Conservation (phyloP, 345 rosid species). For the Clarkia xantiana region DNA sequence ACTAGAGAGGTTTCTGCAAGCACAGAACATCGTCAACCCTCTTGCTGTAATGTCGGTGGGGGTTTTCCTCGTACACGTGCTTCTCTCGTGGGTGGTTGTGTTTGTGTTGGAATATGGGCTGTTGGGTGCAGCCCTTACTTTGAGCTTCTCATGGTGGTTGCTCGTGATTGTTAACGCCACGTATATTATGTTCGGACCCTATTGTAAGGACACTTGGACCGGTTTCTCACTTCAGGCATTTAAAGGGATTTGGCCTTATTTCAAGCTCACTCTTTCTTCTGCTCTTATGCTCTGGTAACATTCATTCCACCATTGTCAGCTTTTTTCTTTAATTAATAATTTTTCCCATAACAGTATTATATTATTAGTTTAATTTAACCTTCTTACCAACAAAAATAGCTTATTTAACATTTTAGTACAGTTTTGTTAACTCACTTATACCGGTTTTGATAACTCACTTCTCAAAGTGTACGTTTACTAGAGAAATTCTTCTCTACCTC, state of each 20-base stretch:
- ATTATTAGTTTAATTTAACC: background rate
- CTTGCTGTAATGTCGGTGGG: constrained; percentile 68
- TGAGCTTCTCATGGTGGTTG: constrained; percentile 80
- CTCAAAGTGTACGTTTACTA: no score
- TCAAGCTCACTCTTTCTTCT: constrained; percentile 74
- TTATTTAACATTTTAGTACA: background rate
- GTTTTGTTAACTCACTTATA: no score
- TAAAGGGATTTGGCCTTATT: constrained; percentile 82
- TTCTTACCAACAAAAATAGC: background rate
- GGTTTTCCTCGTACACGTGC: constrained; percentile 54
- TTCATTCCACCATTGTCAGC: no score
- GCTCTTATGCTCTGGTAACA: constrained; percentile 81
- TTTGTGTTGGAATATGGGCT: constrained; percentile 42
- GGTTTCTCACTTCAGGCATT: constrained; percentile 57
- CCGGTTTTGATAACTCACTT: no score
- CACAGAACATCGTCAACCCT: constrained; percentile 91
- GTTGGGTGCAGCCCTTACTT: constrained; percentile 55
- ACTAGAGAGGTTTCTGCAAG: constrained; percentile 84
- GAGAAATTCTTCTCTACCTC: no score
- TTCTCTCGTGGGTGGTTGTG: constrained; percentile 49
- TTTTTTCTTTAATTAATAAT: no score
- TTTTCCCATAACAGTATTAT: no score
- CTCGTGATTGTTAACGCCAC: constrained; percentile 31
- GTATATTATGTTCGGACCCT: constrained; percentile 53
- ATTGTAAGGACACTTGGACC: constrained; percentile 70